Evolutionary conservation across 2,329 filamentous ascomycete genomes (phyloP).

Genomic region (Plectosphaerella sp.): DNA sequence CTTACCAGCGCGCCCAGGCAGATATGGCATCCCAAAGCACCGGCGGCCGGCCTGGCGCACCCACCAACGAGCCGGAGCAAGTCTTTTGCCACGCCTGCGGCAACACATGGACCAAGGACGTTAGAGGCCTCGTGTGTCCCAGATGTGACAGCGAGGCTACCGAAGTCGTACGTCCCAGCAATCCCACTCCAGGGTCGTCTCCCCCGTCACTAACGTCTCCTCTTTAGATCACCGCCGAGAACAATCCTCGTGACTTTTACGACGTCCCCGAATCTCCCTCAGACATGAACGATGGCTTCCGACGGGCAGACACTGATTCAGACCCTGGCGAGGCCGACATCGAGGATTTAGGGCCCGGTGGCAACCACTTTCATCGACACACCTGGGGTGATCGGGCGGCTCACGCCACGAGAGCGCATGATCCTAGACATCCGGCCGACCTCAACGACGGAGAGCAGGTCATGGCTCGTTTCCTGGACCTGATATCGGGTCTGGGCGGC

Average conservation of each 20-base stretch:
- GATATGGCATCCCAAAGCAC: constrained; percentile 29
- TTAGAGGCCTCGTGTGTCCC: constrained; percentile 67
- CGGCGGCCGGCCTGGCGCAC: constrained; percentile 34
- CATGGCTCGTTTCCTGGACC: constrained; percentile 29
- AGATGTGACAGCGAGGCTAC: constrained; percentile 73
- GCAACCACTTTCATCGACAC: constrained; percentile 31
- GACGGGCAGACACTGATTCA: constrained; percentile 34
- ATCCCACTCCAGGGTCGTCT: neutral
- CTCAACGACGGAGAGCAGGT: constrained; percentile 28
- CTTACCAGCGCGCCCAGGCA: constrained; percentile 44
- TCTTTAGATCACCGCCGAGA: constrained; percentile 47
- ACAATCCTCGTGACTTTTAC: constrained; percentile 54
- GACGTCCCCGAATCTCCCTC: constrained; percentile 15
- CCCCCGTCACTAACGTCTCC: neutral
- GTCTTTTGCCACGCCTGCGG: constrained; percentile 83
- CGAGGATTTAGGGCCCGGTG: constrained; percentile 40
- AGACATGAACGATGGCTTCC: constrained; percentile 7
- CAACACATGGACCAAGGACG: constrained; percentile 74
- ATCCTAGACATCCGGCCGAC: constrained; percentile 10
- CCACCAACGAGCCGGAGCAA: constrained; percentile 53
- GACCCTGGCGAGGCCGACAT: constrained; percentile 58
- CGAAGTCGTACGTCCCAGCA: constrained; percentile 67
- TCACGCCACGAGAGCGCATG: neutral
- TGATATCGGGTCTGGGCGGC: too few relatives aligned
- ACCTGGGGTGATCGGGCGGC: constrained; percentile 15